Evolutionary conservation across 345 rosid genomes (phyloP), one percentile per base, ranked within the genome.

Genomic region (Turnera subulata): DNA sequence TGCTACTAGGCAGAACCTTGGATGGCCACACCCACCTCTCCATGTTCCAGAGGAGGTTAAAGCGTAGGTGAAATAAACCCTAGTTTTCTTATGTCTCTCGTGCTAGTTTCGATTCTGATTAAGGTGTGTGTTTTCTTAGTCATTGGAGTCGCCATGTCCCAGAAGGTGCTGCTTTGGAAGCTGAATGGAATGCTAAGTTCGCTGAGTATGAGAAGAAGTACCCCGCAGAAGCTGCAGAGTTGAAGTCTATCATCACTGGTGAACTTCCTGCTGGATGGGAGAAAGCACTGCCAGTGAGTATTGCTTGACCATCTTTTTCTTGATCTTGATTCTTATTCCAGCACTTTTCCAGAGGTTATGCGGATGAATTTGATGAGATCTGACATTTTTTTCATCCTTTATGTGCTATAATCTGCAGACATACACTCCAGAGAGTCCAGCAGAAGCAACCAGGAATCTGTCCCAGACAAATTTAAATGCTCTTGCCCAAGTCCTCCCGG

Each of bases 1-100:
- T 55, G 99, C 99, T 69, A 94, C 99, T 16, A 90, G 99, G 80
- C 61, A 80, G 70, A 94, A 94, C 83, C 97, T 94, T 33, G 95
- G 81, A 60, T 94, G 99, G 99, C 87, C 96, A 13, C 63, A 65
- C 37, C 95, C 84, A 76, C 96, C 99, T 19, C 85, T 94, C 84
- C 89, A 85, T 59, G 99, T 90, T 33, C 99, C 97, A 17, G 97
- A 88, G 50, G 96, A 90, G 57, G 95, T 94, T 63, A 85, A 82
- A 59, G 83, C 67, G 99, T 94, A 64, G 73, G 74, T n/a, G 53
- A 61, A 33, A 32, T 23, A 6, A 5, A 35, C 53, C n/a, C 10
- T 6, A n/a, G 44, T 58, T 64, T 46, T 56, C 17, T 18, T 35
- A n/a, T 17, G 1, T 52, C 55, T 46, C 25, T 63, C 14, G 0